Evolutionary conservation across 345 rosid species (phyloP).

Genomic region (Zanthoxylum bungeanum): DNA sequence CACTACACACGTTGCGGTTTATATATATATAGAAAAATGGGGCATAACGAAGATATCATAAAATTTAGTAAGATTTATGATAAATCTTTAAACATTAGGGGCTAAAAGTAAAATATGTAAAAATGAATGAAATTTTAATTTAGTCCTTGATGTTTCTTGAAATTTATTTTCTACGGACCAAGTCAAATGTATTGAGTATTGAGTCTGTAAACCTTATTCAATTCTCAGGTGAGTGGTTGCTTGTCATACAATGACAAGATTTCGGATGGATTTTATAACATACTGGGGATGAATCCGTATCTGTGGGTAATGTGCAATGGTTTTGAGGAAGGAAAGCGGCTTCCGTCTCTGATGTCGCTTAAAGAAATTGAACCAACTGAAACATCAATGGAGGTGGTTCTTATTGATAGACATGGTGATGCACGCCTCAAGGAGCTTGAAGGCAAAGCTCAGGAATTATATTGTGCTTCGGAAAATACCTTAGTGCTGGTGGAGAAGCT

Average conservation of each 20-base stretch:
- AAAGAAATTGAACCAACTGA: conserved; percentile 62
- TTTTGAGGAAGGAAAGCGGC: conserved; percentile 52
- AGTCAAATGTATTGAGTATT: too few species aligned
- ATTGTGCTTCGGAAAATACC: conserved; percentile 65
- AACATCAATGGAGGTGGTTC: conserved; percentile 83
- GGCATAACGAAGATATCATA: too few species aligned
- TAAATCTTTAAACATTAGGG: too few species aligned
- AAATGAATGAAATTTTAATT: too few species aligned
- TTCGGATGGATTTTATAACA: conserved; percentile 88
- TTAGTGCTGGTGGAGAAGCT: conserved; percentile 73
- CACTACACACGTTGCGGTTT: too few species aligned
- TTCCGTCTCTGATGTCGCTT: conserved; percentile 73
- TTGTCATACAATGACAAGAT: conserved; percentile 84
- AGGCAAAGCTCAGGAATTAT: conserved; percentile 82
- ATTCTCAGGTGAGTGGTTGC: conserved; percentile 89
- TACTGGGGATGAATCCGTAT: conserved; percentile 90
- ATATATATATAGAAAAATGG: too few species aligned
- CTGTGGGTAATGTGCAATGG: conserved; percentile 94
- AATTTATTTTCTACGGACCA: too few species aligned
- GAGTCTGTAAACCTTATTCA: too few species aligned
- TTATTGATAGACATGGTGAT: conserved; percentile 70
- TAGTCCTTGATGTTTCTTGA: too few species aligned
- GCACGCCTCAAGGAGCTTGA: conserved; percentile 74
- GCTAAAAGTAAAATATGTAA: too few species aligned
- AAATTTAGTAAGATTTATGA: too few species aligned